These are phyloP conservation scores for Scutellaria barbata DNA, from an alignment of 257 asterid species.

Conservation along the genomic window DNA sequence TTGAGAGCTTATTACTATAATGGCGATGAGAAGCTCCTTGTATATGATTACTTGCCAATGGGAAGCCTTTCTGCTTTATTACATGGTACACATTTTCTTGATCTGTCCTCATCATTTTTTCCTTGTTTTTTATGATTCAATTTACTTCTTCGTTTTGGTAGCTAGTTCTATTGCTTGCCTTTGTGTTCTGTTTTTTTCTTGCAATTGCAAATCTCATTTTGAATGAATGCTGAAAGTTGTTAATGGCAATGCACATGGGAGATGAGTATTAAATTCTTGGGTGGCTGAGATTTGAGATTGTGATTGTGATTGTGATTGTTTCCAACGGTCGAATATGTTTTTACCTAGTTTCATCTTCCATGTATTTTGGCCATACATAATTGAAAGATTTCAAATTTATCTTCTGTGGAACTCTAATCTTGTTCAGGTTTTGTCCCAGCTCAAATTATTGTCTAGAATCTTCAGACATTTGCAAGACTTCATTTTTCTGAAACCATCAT, in stretches of 20 bases:
- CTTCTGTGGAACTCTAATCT: not conserved
- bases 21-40: conserved; percentile 82
- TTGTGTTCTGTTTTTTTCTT: too few relatives aligned
- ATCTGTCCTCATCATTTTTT: not conserved
- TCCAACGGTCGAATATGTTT: conserved; percentile 26
- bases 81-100: conserved; percentile 60
- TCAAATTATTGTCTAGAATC: not conserved
- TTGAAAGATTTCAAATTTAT: too few relatives aligned
- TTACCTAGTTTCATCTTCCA: too few relatives aligned
- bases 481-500: too few relatives aligned
- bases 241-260: not conserved
- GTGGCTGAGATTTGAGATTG: too few relatives aligned
- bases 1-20: conserved; percentile 77
- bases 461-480: not conserved
- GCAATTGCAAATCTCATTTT: conserved; percentile 28
- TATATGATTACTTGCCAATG: conserved; percentile 80
- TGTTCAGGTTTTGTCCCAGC: not conserved
- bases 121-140: not conserved
- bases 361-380: too few relatives aligned
- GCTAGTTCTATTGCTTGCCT: too few relatives aligned
- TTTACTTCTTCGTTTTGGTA: not conserved
- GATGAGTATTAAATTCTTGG: not conserved
- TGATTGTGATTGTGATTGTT: conserved; percentile 13
- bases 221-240: conserved; percentile 3
- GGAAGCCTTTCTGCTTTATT: conserved; percentile 95